A percentile compares a stretch with the other conserved stretches of the same genome.
Evolutionary conservation across 208 protist genomes (phyloP).

Genomic region (Acanthamoeba healyi): DNA sequence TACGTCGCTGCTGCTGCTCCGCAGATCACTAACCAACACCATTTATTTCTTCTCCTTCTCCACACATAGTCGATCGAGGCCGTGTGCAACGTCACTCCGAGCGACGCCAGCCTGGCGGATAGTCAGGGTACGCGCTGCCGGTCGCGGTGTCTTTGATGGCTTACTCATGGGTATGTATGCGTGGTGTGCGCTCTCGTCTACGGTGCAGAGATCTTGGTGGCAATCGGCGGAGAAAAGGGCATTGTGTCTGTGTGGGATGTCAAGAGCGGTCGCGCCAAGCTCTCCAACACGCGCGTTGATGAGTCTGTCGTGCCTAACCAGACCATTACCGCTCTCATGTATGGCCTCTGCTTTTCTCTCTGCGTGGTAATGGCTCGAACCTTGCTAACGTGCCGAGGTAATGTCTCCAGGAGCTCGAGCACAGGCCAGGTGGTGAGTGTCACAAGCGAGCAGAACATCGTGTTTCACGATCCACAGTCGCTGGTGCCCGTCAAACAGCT

Average conservation of each 20-base stretch:
- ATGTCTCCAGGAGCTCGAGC: neutral
- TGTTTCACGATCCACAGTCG: slow-evolving; percentile 75
- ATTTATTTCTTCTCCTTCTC: slow-evolving; percentile 5
- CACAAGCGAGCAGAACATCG: slow-evolving; percentile 83
- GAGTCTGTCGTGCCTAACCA: neutral
- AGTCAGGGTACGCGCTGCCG: neutral
- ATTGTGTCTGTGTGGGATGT: slow-evolving; percentile 2
- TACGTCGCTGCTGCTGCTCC: no score
- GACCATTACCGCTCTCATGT: slow-evolving; percentile 13
- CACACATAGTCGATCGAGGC: neutral
- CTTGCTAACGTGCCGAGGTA: no score
- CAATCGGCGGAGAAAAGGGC: slow-evolving; percentile 16
- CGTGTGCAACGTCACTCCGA: neutral
- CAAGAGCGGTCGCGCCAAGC: slow-evolving; percentile 19
- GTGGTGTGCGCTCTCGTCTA: neutral
- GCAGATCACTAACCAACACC: no score
- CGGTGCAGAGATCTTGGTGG: slow-evolving; percentile 71
- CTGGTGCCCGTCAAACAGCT: slow-evolving; percentile 59
- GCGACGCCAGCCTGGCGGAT: neutral
- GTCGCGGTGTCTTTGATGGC: no score
- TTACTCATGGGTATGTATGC: neutral
- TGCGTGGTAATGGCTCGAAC: no score
- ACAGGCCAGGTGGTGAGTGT: slow-evolving; percentile 21
- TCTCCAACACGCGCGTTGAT: neutral
- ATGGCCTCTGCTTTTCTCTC: neutral